A percentile compares a stretch with the other conserved stretches of the same genome.
Evolutionary conservation across 176 grass and related monocot species (phyloP).

Genomic region (Guadua angustifolia): DNA sequence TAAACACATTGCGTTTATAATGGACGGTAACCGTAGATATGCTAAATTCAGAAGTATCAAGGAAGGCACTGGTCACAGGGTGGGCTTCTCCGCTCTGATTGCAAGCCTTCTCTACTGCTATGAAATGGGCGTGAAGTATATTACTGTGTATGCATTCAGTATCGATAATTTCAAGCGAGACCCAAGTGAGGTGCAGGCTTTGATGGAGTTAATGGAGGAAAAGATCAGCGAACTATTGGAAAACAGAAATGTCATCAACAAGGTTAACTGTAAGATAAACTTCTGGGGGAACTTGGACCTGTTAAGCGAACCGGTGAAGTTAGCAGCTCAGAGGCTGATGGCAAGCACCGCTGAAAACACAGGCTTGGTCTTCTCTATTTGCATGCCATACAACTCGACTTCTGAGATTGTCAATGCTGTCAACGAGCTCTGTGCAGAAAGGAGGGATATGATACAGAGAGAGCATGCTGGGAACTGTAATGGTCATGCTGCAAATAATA

Average conservation of each 20-base stretch:
- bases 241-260: conserved; percentile 59
- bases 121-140: conserved; percentile 77
- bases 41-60: conserved; percentile 63
- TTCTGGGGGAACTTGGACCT: conserved; percentile 82
- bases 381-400: conserved; percentile 79
- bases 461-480: conserved; percentile 17
- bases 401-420: conserved; percentile 75
- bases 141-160: conserved; percentile 81
- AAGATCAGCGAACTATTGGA: conserved; percentile 74
- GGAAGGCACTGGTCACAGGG: conserved; percentile 60
- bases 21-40: conserved; percentile 91
- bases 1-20: conserved; percentile 75
- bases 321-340: conserved; percentile 67
- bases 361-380: conserved; percentile 70
- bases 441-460: conserved; percentile 26
- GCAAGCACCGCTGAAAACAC: conserved; percentile 61
- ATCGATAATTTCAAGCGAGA: conserved; percentile 87
- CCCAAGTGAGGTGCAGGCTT: conserved; percentile 58
- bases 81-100: conserved; percentile 66
- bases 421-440: conserved; percentile 51
- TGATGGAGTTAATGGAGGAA: conserved; percentile 84
- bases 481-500: not conserved
- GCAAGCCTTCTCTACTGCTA: conserved; percentile 61
- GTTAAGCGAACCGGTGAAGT: conserved; percentile 52
- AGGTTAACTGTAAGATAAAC: conserved; percentile 62